phyloP scores from a whole-genome alignment of 1,284 basidiomycete species.

The Trametes polyzona region DNA sequence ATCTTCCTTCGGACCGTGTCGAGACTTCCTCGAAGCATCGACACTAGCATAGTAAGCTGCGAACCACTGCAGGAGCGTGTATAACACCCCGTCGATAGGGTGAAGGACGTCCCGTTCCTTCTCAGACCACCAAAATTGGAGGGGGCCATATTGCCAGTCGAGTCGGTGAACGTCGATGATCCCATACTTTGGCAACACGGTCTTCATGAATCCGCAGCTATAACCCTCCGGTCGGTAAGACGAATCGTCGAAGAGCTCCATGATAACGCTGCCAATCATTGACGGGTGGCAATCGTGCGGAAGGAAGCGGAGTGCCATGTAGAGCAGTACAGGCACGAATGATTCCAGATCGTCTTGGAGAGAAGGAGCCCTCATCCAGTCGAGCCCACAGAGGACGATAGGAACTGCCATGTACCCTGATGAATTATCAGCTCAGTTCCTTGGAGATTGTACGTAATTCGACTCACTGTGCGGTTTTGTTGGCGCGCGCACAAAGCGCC shows the following conservation, averaged over 20 bases:
- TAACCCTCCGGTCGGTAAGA: not conserved
- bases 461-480: conserved; percentile 1
- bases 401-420: conserved; percentile 16
- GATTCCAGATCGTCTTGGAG: conserved; percentile 10
- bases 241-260: conserved; percentile 1
- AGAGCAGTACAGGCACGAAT: conserved; percentile 1
- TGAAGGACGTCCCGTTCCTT: not conserved
- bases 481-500: not conserved
- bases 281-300: conserved; percentile 1
- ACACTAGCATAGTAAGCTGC: not conserved
- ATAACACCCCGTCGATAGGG: not conserved
- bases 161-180: not conserved
- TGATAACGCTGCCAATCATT: not conserved
- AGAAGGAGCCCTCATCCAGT: not conserved
- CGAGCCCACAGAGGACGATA: not conserved
- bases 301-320: not conserved
- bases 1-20: no score
- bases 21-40: not conserved
- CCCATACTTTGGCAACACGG: not conserved
- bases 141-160: not conserved
- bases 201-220: not conserved
- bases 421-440: not conserved
- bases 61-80: not conserved
- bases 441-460: not conserved
- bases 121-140: not conserved